These are phyloP conservation scores for Starmerella khaoyaiensis DNA, from an alignment of 805 yeast genomes.

Conservation along the genomic window DNA sequence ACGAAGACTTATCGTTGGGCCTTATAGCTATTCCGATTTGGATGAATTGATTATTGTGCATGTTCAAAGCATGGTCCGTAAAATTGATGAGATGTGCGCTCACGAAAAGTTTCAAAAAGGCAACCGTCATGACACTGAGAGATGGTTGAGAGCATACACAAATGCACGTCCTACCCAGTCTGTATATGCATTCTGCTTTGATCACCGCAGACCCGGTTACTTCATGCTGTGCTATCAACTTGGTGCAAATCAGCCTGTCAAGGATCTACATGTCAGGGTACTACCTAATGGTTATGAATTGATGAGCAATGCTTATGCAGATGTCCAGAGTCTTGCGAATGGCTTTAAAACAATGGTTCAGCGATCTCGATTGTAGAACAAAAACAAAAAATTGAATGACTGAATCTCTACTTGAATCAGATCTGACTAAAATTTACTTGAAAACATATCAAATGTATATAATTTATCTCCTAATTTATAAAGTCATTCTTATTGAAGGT, in stretches of 20 bases:
- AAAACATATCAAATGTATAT: no score
- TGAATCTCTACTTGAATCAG: no score
- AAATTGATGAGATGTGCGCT: conserved; percentile 69
- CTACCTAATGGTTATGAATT: conserved; percentile 75
- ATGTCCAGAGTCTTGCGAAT: conserved; percentile 74
- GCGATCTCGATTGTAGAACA: conserved; percentile 6
- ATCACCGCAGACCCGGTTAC: conserved; percentile 90
- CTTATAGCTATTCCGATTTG: conserved; percentile 62
- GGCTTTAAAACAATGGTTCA: conserved; percentile 66
- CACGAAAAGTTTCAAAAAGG: conserved; percentile 85
- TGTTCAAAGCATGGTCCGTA: conserved; percentile 67
- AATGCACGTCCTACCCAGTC: conserved; percentile 83
- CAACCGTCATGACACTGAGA: conserved; percentile 61
- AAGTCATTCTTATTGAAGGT: no score
- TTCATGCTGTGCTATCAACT: conserved; percentile 77
- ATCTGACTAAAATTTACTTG: no score
- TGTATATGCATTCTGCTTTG: conserved; percentile 80
- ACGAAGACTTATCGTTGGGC: conserved; percentile 49
- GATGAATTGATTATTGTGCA: conserved; percentile 88
- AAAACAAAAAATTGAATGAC: no score
- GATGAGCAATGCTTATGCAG: conserved; percentile 73
- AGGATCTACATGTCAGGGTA: conserved; percentile 84
- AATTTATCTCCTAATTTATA: no score
- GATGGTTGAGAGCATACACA: conserved; percentile 79
- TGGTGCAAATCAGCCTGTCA: conserved; percentile 35